Conservation (phyloP, 495 filamentous ascomycete species). For the Aspergillus ellipticus region DNA sequence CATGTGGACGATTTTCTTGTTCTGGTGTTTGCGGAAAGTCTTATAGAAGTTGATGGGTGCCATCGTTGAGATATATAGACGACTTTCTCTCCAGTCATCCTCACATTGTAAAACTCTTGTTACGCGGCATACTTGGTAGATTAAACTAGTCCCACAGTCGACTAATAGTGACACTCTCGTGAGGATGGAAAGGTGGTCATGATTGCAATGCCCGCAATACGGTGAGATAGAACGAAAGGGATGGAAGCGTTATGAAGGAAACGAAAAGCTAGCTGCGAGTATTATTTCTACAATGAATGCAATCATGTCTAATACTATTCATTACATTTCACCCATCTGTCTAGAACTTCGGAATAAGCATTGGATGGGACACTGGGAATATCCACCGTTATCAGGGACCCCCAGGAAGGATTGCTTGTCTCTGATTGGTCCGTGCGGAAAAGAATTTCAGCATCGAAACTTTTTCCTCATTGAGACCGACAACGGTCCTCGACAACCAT, state of each 20-base stretch:
- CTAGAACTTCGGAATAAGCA: too few relatives aligned
- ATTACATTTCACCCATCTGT: too few relatives aligned
- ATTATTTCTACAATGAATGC: too few relatives aligned
- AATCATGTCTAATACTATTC: too few relatives aligned
- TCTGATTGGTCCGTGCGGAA: conserved; percentile 39
- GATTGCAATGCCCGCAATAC: too few relatives aligned
- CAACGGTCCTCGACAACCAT: not conserved
- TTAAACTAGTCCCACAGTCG: not conserved
- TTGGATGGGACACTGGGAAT: too few relatives aligned
- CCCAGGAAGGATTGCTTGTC: not conserved
- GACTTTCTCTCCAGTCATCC: not conserved
- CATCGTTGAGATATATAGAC: not conserved
- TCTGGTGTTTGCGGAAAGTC: not conserved
- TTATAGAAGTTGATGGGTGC: not conserved
- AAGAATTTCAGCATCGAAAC: conserved; percentile 28
- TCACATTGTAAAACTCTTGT: not conserved
- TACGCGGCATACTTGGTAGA: not conserved
- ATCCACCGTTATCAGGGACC: not conserved
- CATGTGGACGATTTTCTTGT: not conserved
- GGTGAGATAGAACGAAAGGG: too few relatives aligned
- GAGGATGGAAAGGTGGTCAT: too few relatives aligned
- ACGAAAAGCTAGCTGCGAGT: too few relatives aligned
- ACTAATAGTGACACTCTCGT: too few relatives aligned
- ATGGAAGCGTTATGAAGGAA: too few relatives aligned
- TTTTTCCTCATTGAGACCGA: conserved; percentile 20